Percentiles rank a stretch among this genome's conserved stretches.
phyloP scores from a whole-genome alignment of 1,139 yeast species.

The Chernovozyma sophiae-reginae region DNA sequence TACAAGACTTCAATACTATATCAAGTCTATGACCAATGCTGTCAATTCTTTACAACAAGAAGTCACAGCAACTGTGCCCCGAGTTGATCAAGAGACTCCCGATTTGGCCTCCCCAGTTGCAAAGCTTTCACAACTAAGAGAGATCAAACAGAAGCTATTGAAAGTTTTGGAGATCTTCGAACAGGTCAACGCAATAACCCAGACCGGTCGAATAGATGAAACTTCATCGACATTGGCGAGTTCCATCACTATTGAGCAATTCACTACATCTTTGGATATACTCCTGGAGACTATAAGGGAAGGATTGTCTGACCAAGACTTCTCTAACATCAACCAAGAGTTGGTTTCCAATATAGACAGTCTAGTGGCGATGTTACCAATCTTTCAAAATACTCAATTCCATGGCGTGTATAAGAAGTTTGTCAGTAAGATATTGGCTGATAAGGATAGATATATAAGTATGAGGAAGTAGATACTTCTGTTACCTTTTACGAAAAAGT shows the following conservation, averaged over 20 bases:
- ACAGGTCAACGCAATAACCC: not conserved
- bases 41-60: constrained; percentile 53
- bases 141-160: constrained; percentile 1
- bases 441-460: constrained; percentile 28
- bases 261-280: constrained; percentile 36
- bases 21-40: constrained; percentile 56
- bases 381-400: constrained; percentile 50
- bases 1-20: constrained; percentile 60
- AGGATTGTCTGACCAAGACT: constrained; percentile 19
- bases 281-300: constrained; percentile 39
- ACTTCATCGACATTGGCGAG: not conserved
- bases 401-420: constrained; percentile 44
- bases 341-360: constrained; percentile 36
- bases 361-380: constrained; percentile 44
- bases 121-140: constrained; percentile 4
- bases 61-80: constrained; percentile 14
- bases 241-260: constrained; percentile 17
- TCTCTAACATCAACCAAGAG: constrained; percentile 20
- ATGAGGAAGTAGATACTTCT: constrained; percentile 5
- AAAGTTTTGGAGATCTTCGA: constrained; percentile 4
- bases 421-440: constrained; percentile 27
- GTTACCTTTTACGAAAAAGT: not conserved
- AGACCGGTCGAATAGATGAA: not conserved
- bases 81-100: not conserved
- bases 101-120: constrained; percentile 1